phyloP scores from a whole-genome alignment of 2,329 filamentous ascomycete species.

The Fonsecaea erecta region DNA sequence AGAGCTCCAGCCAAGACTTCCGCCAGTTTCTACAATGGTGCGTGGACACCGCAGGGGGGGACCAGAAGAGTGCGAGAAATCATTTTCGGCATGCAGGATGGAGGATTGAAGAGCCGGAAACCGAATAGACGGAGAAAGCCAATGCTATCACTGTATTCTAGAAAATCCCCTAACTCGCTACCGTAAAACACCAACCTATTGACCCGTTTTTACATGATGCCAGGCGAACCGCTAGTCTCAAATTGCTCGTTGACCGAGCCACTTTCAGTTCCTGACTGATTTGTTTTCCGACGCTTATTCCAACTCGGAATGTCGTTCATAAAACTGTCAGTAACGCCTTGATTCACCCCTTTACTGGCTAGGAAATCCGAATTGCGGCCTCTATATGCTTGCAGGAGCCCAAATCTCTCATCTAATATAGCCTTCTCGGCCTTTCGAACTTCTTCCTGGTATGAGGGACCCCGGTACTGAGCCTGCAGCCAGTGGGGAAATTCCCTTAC shows the following conservation, averaged over 20 bases:
- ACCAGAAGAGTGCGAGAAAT: conserved; percentile 14
- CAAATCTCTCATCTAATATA: conserved; percentile 25
- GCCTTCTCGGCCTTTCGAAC: conserved; percentile 26
- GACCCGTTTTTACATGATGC: neutral
- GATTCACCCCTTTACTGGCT: neutral
- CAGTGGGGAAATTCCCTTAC: conserved; percentile 31
- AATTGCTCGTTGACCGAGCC: neutral
- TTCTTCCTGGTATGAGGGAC: conserved; percentile 27
- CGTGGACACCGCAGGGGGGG: conserved; percentile 14
- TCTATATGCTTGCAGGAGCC: conserved; percentile 10
- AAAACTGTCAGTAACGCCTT: neutral
- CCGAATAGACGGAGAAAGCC: neutral
- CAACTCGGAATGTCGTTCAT: neutral
- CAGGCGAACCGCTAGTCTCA: neutral
- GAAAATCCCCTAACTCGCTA: neutral
- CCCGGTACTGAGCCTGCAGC: conserved; percentile 32
- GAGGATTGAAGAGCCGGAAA: conserved; percentile 12
- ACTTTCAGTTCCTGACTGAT: neutral
- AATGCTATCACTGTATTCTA: neutral
- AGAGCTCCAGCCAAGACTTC: conserved; percentile 38
- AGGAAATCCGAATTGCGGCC: conserved; percentile 4
- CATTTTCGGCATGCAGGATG: conserved; percentile 23
- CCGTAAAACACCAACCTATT: too few relatives aligned
- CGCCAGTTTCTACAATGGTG: conserved; percentile 41
- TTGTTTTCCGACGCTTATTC: neutral